Evolutionary conservation across 2,329 filamentous ascomycete genomes (phyloP).

Genomic region (Pseudovirgaria hyperparasitica): DNA sequence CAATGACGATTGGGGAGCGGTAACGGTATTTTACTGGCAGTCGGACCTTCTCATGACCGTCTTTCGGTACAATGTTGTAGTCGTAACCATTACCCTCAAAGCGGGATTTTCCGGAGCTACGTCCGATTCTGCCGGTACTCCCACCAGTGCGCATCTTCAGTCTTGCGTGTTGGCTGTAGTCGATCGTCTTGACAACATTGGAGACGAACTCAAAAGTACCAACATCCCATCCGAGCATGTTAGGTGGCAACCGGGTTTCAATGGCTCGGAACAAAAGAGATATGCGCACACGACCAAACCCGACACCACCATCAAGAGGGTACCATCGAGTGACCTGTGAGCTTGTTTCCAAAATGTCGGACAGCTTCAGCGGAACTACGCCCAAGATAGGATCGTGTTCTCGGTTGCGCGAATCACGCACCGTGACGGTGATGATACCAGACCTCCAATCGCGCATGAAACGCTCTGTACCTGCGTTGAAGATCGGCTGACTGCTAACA

Average conservation of each 20-base stretch:
- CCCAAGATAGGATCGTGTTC: slow-evolving; percentile 93
- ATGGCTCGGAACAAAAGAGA: slow-evolving; percentile 83
- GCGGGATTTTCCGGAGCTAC: slow-evolving; percentile 47
- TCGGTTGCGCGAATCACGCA: slow-evolving; percentile 76
- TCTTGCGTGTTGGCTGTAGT: slow-evolving; percentile 51
- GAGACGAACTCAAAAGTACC: slow-evolving; percentile 84
- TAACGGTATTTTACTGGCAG: slow-evolving; percentile 86
- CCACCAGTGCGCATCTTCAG: slow-evolving; percentile 75
- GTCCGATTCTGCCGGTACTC: slow-evolving; percentile 57
- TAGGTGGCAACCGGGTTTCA: slow-evolving; percentile 71
- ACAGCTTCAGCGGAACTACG: slow-evolving; percentile 76
- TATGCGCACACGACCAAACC: slow-evolving; percentile 80
- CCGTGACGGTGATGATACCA: slow-evolving; percentile 71
- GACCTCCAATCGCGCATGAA: slow-evolving; percentile 92
- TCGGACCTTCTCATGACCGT: slow-evolving; percentile 45
- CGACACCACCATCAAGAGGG: slow-evolving; percentile 83
- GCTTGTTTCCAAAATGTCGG: slow-evolving; percentile 74
- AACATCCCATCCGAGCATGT: slow-evolving; percentile 86
- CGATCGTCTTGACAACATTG: slow-evolving; percentile 51
- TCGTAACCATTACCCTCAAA: slow-evolving; percentile 47
- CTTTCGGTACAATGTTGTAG: slow-evolving; percentile 42
- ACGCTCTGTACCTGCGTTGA: slow-evolving; percentile 88
- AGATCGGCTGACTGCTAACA: slow-evolving; percentile 87
- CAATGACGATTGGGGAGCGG: slow-evolving; percentile 77
- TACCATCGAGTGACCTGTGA: slow-evolving; percentile 89